phyloP scores from a whole-genome alignment of 2,329 filamentous ascomycete genomes.

The Alternaria sp. region DNA sequence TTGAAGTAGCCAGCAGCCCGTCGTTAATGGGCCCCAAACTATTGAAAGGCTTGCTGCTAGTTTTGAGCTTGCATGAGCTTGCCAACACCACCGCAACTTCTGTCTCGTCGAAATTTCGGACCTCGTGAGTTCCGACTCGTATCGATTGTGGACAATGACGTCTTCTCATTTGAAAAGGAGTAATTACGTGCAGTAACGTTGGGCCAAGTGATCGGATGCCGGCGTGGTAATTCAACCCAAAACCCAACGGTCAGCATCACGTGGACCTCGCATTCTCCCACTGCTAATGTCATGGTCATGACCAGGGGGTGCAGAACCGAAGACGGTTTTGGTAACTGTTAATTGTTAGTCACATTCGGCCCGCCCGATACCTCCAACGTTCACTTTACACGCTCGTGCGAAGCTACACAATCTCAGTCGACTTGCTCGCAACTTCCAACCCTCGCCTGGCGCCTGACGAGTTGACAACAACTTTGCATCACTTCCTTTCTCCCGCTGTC shows the following conservation, averaged over 20 bases:
- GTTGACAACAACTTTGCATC: neutral
- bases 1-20: neutral
- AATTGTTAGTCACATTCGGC: neutral
- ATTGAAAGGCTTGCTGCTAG: neutral
- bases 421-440: neutral
- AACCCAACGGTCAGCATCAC: neutral
- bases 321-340: neutral
- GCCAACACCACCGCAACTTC: neutral
- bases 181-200: neutral
- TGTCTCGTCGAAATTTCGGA: neutral
- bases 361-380: neutral
- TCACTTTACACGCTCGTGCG: neutral
- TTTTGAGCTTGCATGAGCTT: neutral
- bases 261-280: neutral
- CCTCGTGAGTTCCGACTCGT: neutral
- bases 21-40: neutral
- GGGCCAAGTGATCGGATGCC: neutral
- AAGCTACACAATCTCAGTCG: neutral
- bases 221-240: neutral
- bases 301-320: neutral
- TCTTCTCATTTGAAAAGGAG: neutral
- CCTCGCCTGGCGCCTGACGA: no score
- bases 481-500: neutral
- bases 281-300: neutral
- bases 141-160: neutral